Percentiles rank a stretch among this genome's conserved stretches.
Conservation (phyloP, 257 asterid genomes). For the Solanum gracilifrons region DNA sequence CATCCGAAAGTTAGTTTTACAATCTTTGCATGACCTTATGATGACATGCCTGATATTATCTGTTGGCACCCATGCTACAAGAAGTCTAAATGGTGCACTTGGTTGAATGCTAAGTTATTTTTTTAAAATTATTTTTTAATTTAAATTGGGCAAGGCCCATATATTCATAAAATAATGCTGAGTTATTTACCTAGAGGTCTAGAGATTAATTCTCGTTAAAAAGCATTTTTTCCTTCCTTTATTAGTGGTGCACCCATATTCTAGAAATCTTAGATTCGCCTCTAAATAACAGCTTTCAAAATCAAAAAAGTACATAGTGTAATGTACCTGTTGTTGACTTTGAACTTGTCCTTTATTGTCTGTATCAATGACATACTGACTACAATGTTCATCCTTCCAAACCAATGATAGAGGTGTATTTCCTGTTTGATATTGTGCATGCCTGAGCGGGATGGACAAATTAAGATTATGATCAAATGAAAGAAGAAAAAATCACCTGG, state of each 20-base stretch:
- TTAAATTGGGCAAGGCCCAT: not conserved
- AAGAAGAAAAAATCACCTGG: not conserved
- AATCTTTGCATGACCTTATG: not conserved
- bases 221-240: not conserved
- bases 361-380: slow-evolving; percentile 82
- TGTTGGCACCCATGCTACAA: not conserved
- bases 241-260: not conserved
- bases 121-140: too few relatives aligned
- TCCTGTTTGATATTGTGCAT: slow-evolving; percentile 90
- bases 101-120: not conserved
- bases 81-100: not conserved
- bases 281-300: not conserved
- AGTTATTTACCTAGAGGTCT: not conserved
- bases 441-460: slow-evolving; percentile 28
- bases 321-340: slow-evolving; percentile 69
- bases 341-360: slow-evolving; percentile 81
- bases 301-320: not conserved
- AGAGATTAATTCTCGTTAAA: not conserved
- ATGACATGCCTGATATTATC: not conserved
- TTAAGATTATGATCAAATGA: not conserved
- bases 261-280: not conserved
- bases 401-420: slow-evolving; percentile 81
- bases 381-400: slow-evolving; percentile 90
- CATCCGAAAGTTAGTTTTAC: not conserved
- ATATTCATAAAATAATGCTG: not conserved